A percentile compares a stretch with the other conserved stretches of the same genome.
These are phyloP conservation scores for Candida easanensis DNA, from an alignment of 805 yeast genomes.

Conservation along the genomic window DNA sequence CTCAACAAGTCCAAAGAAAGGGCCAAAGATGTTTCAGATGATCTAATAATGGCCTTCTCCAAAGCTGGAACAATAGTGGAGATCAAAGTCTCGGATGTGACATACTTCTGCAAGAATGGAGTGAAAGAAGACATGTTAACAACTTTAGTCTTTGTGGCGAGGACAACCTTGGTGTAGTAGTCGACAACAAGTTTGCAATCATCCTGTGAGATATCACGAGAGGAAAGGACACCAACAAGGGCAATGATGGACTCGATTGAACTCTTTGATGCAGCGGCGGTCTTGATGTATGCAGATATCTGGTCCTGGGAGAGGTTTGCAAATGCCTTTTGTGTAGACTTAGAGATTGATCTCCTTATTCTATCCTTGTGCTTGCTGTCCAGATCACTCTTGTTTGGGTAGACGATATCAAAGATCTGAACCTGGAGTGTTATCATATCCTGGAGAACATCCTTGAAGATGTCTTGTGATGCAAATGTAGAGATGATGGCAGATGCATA, in stretches of 20 bases:
- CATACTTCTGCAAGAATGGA: slow-evolving; percentile 42
- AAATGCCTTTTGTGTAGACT: slow-evolving; percentile 28
- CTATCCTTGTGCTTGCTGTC: slow-evolving; percentile 40
- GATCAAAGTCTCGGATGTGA: slow-evolving; percentile 38
- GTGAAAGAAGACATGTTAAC: slow-evolving; percentile 38
- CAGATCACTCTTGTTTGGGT: slow-evolving; percentile 19
- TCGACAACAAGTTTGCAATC: slow-evolving; percentile 24
- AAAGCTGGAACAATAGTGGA: slow-evolving; percentile 52
- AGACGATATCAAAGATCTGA: slow-evolving; percentile 25
- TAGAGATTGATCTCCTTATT: slow-evolving; percentile 34
- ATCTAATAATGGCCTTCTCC: slow-evolving; percentile 72
- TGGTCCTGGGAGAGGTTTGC: slow-evolving; percentile 23
- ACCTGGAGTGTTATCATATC: slow-evolving; percentile 35
- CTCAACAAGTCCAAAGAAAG: slow-evolving; percentile 51
- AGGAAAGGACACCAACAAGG: slow-evolving; percentile 36
- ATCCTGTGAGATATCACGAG: slow-evolving; percentile 21
- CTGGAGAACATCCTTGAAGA: slow-evolving; percentile 30
- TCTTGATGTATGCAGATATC: slow-evolving; percentile 13
- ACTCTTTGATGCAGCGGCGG: slow-evolving; percentile 23
- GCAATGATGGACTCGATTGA: slow-evolving; percentile 35
- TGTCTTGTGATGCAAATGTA: slow-evolving; percentile 23
- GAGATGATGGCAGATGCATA: slow-evolving; percentile 49
- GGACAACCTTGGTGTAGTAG: slow-evolving; percentile 37
- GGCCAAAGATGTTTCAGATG: slow-evolving; percentile 69
- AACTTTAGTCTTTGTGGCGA: slow-evolving; percentile 45